Conservation (phyloP, 2,329 filamentous ascomycete genomes). For the Aspergillus terreus region DNA sequence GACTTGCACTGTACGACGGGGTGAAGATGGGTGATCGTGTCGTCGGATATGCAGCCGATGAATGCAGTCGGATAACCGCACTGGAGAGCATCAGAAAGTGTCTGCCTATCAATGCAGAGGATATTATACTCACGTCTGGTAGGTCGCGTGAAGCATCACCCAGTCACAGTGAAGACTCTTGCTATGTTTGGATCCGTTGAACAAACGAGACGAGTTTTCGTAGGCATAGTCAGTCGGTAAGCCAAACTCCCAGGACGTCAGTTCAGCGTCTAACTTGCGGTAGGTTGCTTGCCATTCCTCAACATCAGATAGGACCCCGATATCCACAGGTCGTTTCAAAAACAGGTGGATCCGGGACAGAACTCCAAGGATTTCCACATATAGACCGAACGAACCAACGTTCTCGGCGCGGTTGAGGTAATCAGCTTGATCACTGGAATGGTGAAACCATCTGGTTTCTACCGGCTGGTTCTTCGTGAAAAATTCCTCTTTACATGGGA, state of each 20-base stretch:
- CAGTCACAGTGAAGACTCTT: conserved; percentile 75
- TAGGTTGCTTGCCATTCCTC: conserved; percentile 87
- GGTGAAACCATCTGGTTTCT: conserved; percentile 75
- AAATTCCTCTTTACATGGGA: conserved; percentile 83
- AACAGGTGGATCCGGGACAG: conserved; percentile 85
- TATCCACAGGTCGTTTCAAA: conserved; percentile 83
- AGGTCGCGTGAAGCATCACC: conserved; percentile 89
- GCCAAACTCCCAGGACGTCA: conserved; percentile 79
- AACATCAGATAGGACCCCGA: conserved; percentile 76
- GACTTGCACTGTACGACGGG: conserved; percentile 78
- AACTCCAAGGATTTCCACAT: conserved; percentile 84
- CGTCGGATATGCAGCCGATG: conserved; percentile 87
- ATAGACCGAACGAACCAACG: conserved; percentile 82
- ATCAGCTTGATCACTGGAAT: conserved; percentile 53
- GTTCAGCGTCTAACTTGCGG: conserved; percentile 74
- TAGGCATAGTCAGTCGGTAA: conserved; percentile 74
- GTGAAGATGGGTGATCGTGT: conserved; percentile 86
- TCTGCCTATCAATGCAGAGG: background rate
- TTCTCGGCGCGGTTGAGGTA: conserved; percentile 72
- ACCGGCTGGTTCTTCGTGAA: conserved; percentile 81
- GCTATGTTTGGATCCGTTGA: conserved; percentile 60
- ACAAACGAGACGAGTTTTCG: conserved; percentile 71
- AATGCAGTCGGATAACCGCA: conserved; percentile 84
- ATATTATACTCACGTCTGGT: conserved; percentile 63
- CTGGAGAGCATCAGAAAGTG: conserved; percentile 27